These are phyloP conservation scores for Lactarius trivialis DNA, from an alignment of 768 basidiomycete genomes.

Conservation along the genomic window DNA sequence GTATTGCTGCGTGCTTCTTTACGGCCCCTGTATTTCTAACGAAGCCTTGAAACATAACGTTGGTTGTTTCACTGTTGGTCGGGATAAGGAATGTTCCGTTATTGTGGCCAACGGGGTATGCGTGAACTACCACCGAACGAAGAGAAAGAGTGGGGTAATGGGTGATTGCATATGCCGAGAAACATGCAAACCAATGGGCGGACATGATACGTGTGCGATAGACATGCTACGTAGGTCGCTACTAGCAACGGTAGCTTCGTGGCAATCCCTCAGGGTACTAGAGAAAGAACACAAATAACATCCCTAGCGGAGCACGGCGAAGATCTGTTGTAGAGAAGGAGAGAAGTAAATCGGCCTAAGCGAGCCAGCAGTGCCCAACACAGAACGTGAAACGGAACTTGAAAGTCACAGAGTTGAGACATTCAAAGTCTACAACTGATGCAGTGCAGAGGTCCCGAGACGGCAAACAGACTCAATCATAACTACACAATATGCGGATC, in stretches of 20 bases:
- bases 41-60: not conserved
- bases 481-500: not conserved
- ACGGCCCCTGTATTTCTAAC: not conserved
- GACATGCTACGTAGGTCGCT: not conserved
- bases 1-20: not conserved
- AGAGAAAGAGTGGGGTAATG: not conserved
- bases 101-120: not conserved
- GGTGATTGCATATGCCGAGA: not conserved
- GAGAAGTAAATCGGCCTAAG: not conserved
- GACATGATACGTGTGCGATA: not conserved
- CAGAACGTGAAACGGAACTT: not conserved
- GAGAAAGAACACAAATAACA: not conserved
- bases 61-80: not conserved
- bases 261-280: not conserved
- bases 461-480: not conserved
- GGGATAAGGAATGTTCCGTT: not conserved
- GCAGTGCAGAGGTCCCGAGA: not conserved
- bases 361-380: no score
- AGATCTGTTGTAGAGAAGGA: not conserved
- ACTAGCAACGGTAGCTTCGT: not conserved
- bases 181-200: not conserved
- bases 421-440: not conserved
- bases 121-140: not conserved
- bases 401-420: not conserved
- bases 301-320: not conserved